Evolutionary conservation across 371 early-diverging fungal genomes (phyloP).

Genomic region (Apophysomyces variabilis): DNA sequence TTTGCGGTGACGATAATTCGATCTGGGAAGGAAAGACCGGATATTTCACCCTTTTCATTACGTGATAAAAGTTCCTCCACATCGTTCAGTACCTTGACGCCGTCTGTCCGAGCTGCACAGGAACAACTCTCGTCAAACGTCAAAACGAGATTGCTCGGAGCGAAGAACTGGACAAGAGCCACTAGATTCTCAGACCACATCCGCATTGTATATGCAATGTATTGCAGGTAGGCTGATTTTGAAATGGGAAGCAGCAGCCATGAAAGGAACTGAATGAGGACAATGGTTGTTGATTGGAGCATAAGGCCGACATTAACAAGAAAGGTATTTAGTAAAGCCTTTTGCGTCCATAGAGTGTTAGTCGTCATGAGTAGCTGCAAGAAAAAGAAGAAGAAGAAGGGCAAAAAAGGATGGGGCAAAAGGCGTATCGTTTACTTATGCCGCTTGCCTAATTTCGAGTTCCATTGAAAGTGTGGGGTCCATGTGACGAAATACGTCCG

Average conservation of each 20-base stretch:
- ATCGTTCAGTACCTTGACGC: conserved; percentile 10
- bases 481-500: neutral
- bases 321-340: neutral
- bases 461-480: neutral
- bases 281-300: neutral
- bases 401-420: conserved; percentile 7
- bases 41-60: conserved; percentile 27
- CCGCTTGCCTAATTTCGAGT: neutral
- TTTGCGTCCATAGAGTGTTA: neutral
- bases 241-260: conserved; percentile 43
- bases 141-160: conserved; percentile 58
- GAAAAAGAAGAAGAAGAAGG: neutral
- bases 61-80: conserved; percentile 33
- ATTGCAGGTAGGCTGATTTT: conserved; percentile 42
- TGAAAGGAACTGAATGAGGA: conserved; percentile 24
- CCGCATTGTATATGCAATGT: conserved; percentile 46
- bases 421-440: neutral
- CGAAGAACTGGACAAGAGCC: conserved; percentile 56
- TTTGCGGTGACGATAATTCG: conserved; percentile 71
- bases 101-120: conserved; percentile 15
- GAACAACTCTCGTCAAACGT: conserved; percentile 47
- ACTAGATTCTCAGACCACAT: conserved; percentile 58
- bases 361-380: neutral
- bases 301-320: neutral
- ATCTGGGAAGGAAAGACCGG: conserved; percentile 45